Evolutionary conservation across 2,329 filamentous ascomycete genomes (phyloP).

Genomic region (Hymenoscyphus linearis): DNA sequence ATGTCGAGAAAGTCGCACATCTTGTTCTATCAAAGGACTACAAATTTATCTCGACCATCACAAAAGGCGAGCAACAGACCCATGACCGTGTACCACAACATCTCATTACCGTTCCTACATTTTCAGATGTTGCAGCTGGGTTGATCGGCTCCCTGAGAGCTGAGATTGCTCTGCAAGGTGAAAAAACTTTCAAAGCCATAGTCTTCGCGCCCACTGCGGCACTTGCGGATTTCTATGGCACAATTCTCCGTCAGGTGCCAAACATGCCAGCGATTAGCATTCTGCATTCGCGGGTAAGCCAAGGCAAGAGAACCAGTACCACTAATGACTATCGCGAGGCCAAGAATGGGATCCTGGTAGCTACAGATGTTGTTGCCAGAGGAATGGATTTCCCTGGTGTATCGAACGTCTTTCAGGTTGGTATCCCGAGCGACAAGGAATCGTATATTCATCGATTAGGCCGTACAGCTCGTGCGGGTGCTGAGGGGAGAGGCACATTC

Average conservation of each 20-base stretch:
- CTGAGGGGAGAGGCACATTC: conserved; percentile 67
- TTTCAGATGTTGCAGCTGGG: conserved; percentile 71
- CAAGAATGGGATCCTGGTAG: conserved; percentile 62
- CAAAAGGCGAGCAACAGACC: conserved; percentile 74
- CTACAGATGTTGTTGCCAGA: conserved; percentile 74
- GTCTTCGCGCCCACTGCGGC: conserved; percentile 81
- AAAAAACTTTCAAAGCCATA: conserved; percentile 80
- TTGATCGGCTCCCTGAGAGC: conserved; percentile 70
- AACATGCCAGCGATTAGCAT: conserved; percentile 27
- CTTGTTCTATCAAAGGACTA: conserved; percentile 77
- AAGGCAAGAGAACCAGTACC: conserved; percentile 61
- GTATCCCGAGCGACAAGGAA: conserved; percentile 58
- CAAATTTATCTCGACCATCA: conserved; percentile 85
- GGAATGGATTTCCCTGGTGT: conserved; percentile 81
- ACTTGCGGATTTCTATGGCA: conserved; percentile 60
- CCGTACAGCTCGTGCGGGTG: conserved; percentile 70
- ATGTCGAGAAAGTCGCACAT: conserved; percentile 73
- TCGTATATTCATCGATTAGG: conserved; percentile 74
- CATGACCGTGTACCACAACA: conserved; percentile 81
- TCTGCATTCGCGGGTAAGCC: conserved; percentile 76
- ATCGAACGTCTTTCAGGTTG: conserved; percentile 73
- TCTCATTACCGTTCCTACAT: conserved; percentile 58
- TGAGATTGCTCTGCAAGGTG: conserved; percentile 43
- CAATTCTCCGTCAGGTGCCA: conserved; percentile 42
- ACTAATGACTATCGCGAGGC: conserved; percentile 67